Base-by-base conservation (phyloP, 768 basidiomycete species). In the Nidula microcarpa region DNA sequence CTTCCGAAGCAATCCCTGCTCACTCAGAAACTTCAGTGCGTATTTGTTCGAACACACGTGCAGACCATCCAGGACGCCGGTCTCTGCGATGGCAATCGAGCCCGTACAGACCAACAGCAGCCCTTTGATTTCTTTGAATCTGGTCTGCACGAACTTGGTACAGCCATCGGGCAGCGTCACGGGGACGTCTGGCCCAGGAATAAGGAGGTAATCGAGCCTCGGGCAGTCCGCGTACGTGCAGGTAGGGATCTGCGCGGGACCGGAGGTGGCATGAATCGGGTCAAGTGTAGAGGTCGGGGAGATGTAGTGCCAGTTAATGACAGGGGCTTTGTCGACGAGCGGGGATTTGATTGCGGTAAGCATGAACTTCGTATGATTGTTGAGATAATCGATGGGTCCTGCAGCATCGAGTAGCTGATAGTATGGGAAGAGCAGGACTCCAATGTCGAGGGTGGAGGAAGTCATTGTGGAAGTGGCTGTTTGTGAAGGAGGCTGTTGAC, bases 21-120 rank as follows among this genome's bases (percentile, higher is more conserved):
- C 36, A 6, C 30, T 30, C 10, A 53, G 13, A 4, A n/a, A 5
- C 39, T 44, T 47, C 14, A 51, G 8, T 5, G 37, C 54, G 4
- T 46, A 14, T 47, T 67, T 67, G 55, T 62, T 63, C 33, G 54
- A 56, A 36, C 61, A 60, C 6, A 59, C 62, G 17, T 58, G 53
- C 16, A 54, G 34, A 1, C 64, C 64, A 51, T 67, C 60, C 1
- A 67, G 52, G 8, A 67, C 49, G 0, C 64, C 65, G 2, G 57
- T 56, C 17, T 57, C 58, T 0, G 64, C 60, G 13, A 67, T 37
- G 2, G 49, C 47, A 32, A 63, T 17, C 13, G 61, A 58, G 0
- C 60, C 64, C 0, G 59, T 62, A 52, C 64, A 65, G 17, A 67
- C 59, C 1, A 57, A 58, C 5, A 67, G 47, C 16, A 59, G 45